These are phyloP conservation scores for Mycena polygramma DNA, from an alignment of 768 basidiomycete genomes.

Conservation along the genomic window DNA sequence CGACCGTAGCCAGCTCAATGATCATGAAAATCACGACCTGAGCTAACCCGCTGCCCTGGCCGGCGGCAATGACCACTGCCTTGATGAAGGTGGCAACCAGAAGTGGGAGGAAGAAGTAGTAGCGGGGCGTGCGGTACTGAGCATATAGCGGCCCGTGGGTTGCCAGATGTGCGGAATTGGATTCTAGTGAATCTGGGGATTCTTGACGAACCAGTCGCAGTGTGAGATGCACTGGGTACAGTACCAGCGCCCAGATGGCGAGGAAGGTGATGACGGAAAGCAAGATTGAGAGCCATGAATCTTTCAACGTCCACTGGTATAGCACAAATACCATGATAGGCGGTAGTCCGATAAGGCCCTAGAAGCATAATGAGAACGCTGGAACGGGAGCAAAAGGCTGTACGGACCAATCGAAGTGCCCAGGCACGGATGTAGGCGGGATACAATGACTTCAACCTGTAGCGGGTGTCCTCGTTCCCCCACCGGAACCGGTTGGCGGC, in stretches of 20 bases:
- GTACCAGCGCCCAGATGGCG: constrained; percentile 61
- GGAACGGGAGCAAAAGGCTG: not conserved
- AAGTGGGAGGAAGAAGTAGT: constrained; percentile 74
- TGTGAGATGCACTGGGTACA: constrained; percentile 62
- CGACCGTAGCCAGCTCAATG: constrained; percentile 73
- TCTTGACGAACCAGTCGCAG: constrained; percentile 59
- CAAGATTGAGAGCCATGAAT: constrained; percentile 89
- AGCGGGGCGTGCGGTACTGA: constrained; percentile 75
- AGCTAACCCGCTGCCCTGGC: constrained; percentile 68
- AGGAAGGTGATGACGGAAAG: constrained; percentile 81
- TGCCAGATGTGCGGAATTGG: constrained; percentile 51
- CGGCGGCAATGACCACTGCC: constrained; percentile 80
- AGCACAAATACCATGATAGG: constrained; percentile 85
- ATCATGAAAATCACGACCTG: constrained; percentile 79
- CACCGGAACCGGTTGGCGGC: constrained; percentile 45
- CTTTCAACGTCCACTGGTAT: constrained; percentile 92
- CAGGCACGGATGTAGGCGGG: constrained; percentile 67
- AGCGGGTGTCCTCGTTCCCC: constrained; percentile 34
- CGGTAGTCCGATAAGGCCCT: constrained; percentile 74
- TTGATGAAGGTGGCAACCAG: constrained; percentile 73
- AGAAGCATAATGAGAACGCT: constrained; percentile 11
- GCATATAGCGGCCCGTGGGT: constrained; percentile 73
- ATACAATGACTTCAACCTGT: constrained; percentile 47
- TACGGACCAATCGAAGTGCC: constrained; percentile 75
- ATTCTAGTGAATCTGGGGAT: constrained; percentile 54